Base-by-base conservation (phyloP, 140 eudicot species). In the Ambrosia hybrid region DNA sequence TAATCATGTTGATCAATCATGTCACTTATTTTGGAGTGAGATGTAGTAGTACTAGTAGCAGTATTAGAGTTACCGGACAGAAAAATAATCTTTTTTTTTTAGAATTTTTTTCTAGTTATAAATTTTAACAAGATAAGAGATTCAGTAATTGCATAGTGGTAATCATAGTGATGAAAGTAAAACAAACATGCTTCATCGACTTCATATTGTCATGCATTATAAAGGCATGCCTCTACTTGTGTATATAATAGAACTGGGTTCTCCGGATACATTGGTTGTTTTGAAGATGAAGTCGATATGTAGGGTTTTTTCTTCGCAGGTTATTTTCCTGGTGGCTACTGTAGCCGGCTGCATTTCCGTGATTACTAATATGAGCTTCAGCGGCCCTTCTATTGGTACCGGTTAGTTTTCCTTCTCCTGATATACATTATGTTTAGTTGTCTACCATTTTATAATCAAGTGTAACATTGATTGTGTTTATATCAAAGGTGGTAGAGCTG, bases 341-440 rank as follows among this genome's bases (percentile, higher is more conserved):
- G 52, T 59, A 68, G 45, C 75, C 38, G 69, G 87, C 10, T 68
- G 80, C 57, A 70, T 78, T 36, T 67, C 57, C 48, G 64, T 73
- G 68, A 70, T 80, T 75, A 76, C 58, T 52, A 86, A 77, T 73
- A 91, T 91, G 95, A 91, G 91, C 79, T 80, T 82, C 76, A 56
- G 84, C 45, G 95, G 95, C 71, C 78, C 95, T 71, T 85, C 95
- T 60, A 21, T 84, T 64, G 76, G 84, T 81, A 82, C 95, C 9
- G 95, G 97, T 85, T 78, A 81, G 86, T 87, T 69, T 26, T 39
- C 0, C 60, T 21, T 3, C 52, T 8, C 45, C 4, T 57, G 7
- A 34, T 6, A 6, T n/a, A n/a, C 9, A 15, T 66, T 21, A 21
- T 21, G 30, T 21, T n/a, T n/a, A n/a, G n/a, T n/a, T 49, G 13